phyloP scores from a whole-genome alignment of 352 stramenopile species.

The Nothophytophthora sp. region DNA sequence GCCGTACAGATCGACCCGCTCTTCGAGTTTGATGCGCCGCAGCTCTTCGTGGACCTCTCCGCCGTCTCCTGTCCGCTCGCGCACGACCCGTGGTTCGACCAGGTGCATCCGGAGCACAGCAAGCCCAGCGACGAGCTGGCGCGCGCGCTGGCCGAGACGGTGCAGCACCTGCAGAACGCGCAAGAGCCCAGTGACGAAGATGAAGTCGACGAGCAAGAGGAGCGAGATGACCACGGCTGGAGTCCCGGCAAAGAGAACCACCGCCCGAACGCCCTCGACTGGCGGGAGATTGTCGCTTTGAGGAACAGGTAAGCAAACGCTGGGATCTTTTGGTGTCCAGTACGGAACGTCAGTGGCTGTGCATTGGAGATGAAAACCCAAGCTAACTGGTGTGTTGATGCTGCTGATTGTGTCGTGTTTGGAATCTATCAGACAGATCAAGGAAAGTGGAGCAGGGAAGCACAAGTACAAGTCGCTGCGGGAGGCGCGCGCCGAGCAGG shows the following conservation, averaged over 20 bases:
- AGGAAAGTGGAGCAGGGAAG: neutral
- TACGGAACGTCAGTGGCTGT: constrained; percentile 5
- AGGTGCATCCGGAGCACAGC: constrained; percentile 54
- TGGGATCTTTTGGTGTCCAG: too few relatives aligned
- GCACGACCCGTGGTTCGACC: constrained; percentile 75
- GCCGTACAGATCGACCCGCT: constrained; percentile 50
- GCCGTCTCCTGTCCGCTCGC: constrained; percentile 16
- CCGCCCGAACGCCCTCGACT: constrained; percentile 5
- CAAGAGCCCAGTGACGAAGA: neutral
- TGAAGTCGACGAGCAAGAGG: constrained; percentile 4
- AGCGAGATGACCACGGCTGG: constrained; percentile 8
- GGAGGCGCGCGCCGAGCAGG: constrained; percentile 16
- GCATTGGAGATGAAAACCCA: neutral
- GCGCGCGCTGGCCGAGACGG: constrained; percentile 19
- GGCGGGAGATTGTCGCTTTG: constrained; percentile 2
- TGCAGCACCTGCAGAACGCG: constrained; percentile 14
- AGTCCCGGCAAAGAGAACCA: constrained; percentile 42
- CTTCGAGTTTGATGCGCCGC: constrained; percentile 79
- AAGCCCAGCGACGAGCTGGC: constrained; percentile 57
- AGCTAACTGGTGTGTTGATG: neutral
- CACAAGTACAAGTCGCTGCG: constrained; percentile 21
- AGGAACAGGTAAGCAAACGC: too few relatives aligned
- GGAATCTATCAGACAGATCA: neutral
- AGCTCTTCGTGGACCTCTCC: constrained; percentile 55
- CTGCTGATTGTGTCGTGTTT: neutral